Evolutionary conservation across 1,284 basidiomycete genomes (phyloP).

Genomic region (Heterobasidion parviporum): DNA sequence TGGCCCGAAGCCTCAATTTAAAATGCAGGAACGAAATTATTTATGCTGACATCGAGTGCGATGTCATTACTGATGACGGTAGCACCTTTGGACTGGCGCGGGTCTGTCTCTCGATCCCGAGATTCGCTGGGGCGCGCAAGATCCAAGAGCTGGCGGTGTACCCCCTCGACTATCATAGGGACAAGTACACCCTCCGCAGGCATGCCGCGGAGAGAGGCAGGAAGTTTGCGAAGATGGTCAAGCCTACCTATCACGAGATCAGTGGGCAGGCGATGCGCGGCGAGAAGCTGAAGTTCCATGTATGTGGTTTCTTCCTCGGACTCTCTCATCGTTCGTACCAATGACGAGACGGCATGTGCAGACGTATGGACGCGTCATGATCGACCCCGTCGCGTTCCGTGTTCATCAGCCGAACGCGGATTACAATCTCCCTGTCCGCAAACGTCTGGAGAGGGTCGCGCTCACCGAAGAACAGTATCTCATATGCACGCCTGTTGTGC

Average conservation of each 20-base stretch:
- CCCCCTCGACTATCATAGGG: constrained; percentile 9
- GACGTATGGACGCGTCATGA: constrained; percentile 22
- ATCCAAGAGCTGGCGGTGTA: constrained; percentile 17
- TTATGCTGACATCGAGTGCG: constrained; percentile 14
- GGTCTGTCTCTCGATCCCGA: constrained; percentile 11
- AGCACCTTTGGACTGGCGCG: constrained; percentile 16
- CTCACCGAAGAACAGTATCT: constrained; percentile 20
- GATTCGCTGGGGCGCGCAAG: constrained; percentile 13
- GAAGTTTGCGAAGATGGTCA: constrained; percentile 10
- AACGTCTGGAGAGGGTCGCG: constrained; percentile 9
- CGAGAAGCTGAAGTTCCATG: constrained; percentile 6
- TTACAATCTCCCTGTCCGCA: constrained; percentile 13
- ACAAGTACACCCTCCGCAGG: constrained; percentile 1
- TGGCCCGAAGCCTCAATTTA: not conserved
- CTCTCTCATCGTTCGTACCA: not conserved
- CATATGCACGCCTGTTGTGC: constrained; percentile 19
- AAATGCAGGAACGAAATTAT: constrained; percentile 5
- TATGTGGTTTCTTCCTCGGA: not conserved
- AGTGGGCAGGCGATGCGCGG: constrained; percentile 13
- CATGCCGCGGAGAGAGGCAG: constrained; percentile 13
- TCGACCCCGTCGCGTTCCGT: constrained; percentile 18
- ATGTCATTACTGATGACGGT: constrained; percentile 19
- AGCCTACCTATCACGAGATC: constrained; percentile 13
- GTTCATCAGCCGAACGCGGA: constrained; percentile 13
- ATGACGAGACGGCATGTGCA: constrained; percentile 1